These are phyloP conservation scores for Populus ilicifolia DNA, from an alignment of 345 rosid species.

Conservation along the genomic window DNA sequence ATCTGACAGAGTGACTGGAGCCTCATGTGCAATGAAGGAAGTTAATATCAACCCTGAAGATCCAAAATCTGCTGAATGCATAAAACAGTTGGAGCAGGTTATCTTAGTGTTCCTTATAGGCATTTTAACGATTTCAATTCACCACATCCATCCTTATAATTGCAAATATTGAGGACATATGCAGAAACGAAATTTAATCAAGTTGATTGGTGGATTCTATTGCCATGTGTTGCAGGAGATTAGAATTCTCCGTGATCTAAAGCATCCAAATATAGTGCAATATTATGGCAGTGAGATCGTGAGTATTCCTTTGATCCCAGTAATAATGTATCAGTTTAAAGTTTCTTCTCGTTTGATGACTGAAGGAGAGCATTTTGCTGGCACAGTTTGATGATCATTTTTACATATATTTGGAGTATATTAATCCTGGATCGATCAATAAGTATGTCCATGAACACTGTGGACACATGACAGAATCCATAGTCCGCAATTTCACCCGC, in stretches of 20 bases:
- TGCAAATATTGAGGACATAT: not conserved
- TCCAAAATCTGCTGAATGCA: slow-evolving; percentile 56
- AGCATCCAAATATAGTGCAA: slow-evolving; percentile 69
- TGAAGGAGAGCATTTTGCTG: slow-evolving; percentile 4
- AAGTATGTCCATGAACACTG: slow-evolving; percentile 53
- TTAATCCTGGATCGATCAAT: slow-evolving; percentile 63
- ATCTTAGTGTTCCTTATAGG: slow-evolving; percentile 7
- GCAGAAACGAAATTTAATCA: not conserved
- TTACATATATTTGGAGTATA: slow-evolving; percentile 59
- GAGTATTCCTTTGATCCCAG: slow-evolving; percentile 14
- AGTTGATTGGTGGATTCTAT: not conserved
- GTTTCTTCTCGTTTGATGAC: slow-evolving; percentile 8
- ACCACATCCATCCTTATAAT: not conserved
- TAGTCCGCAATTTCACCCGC: slow-evolving; percentile 70
- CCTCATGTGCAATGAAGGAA: slow-evolving; percentile 71
- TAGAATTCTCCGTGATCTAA: slow-evolving; percentile 39
- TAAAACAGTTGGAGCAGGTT: slow-evolving; percentile 73
- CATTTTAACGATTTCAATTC: not conserved
- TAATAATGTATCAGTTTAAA: not conserved
- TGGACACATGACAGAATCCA: slow-evolving; percentile 53
- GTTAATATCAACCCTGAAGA: slow-evolving; percentile 57
- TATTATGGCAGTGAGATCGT: slow-evolving; percentile 71
- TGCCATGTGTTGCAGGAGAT: slow-evolving; percentile 48
- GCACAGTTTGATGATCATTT: slow-evolving; percentile 61
- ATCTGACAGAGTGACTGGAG: slow-evolving; percentile 59